phyloP scores from a whole-genome alignment of 1,139 yeast genomes.

The Chernovozyma aurita region DNA sequence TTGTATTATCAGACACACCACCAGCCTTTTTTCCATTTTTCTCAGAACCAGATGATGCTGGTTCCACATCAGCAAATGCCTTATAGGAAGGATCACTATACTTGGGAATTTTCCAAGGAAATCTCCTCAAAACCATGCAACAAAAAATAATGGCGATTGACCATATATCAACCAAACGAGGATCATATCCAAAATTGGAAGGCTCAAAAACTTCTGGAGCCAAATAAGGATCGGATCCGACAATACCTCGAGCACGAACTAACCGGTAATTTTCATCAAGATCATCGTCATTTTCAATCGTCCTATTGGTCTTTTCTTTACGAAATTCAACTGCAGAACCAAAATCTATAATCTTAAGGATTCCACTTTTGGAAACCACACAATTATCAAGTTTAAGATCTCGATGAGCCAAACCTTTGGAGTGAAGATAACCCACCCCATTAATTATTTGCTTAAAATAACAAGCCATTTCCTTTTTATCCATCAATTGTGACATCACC shows the following conservation, averaged over 20 bases:
- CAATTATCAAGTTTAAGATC: conserved; percentile 77
- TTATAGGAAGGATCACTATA: conserved; percentile 45
- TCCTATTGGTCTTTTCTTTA: conserved; percentile 24
- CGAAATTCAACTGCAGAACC: conserved; percentile 69
- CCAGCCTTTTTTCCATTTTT: neutral
- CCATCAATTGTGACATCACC: conserved; percentile 70
- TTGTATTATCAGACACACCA: neutral
- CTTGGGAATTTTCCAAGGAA: conserved; percentile 79
- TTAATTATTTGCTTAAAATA: conserved; percentile 62
- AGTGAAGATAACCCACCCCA: conserved; percentile 62
- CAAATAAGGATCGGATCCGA: conserved; percentile 77
- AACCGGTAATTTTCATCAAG: conserved; percentile 23
- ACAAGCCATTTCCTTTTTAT: conserved; percentile 54
- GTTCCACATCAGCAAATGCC: conserved; percentile 28
- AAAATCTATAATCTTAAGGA: conserved; percentile 69
- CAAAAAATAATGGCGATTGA: conserved; percentile 72
- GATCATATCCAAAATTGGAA: conserved; percentile 51
- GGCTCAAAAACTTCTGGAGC: conserved; percentile 69
- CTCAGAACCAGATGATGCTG: conserved; percentile 1
- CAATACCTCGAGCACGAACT: conserved; percentile 57
- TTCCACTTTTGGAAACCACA: conserved; percentile 58
- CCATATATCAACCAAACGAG: conserved; percentile 74
- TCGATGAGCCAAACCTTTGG: conserved; percentile 69
- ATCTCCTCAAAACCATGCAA: conserved; percentile 66
- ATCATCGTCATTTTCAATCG: conserved; percentile 22